A percentile compares a stretch with the other conserved stretches of the same genome.
These are phyloP conservation scores for Diaporthe sp. DNA, from an alignment of 2,329 filamentous ascomycete species.

Conservation along the genomic window DNA sequence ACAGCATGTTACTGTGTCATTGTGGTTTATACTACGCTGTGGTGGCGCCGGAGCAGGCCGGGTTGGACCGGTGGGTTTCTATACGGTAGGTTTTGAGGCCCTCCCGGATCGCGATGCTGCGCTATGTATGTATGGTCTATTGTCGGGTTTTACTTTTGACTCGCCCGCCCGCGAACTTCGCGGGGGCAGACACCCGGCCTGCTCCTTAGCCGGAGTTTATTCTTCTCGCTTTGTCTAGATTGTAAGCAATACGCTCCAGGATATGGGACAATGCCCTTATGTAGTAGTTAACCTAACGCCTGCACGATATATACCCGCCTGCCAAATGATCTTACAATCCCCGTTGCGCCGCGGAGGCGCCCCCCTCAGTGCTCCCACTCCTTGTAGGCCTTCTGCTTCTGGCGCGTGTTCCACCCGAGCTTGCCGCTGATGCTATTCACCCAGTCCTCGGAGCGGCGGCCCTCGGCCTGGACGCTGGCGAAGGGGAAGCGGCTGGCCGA, in stretches of 20 bases:
- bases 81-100: background rate
- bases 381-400: constrained; percentile 77
- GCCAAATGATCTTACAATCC: background rate
- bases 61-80: background rate
- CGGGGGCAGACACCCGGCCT: background rate
- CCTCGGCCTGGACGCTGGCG: constrained; percentile 79
- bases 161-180: background rate
- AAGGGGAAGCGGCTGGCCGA: constrained; percentile 86
- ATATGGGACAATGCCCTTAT: background rate
- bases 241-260: background rate
- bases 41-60: background rate
- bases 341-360: no score
- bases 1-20: background rate
- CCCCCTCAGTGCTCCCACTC: constrained; percentile 54
- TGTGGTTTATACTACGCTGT: background rate
- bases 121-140: background rate
- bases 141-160: background rate
- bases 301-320: background rate
- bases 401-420: constrained; percentile 84
- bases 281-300: background rate
- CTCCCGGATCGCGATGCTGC: background rate
- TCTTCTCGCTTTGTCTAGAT: background rate
- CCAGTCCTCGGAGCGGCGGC: constrained; percentile 81
- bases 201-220: background rate
- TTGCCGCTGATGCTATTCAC: constrained; percentile 85